These are phyloP conservation scores for Cutaneotrichosporon sp. DNA, from an alignment of 1,284 basidiomycete species.

Conservation along the genomic window DNA sequence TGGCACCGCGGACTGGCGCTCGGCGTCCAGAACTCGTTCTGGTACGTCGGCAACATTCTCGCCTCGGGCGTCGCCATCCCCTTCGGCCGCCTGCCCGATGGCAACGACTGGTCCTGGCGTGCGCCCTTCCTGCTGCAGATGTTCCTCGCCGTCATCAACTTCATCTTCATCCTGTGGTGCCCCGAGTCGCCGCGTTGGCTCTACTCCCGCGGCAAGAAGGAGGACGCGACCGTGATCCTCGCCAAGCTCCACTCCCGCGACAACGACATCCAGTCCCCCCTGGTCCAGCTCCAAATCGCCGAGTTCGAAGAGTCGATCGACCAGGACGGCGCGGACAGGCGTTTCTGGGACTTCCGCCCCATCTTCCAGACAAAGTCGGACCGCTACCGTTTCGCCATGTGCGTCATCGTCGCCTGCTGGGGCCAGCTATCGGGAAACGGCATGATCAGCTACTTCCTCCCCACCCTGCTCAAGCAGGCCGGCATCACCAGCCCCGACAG, in stretches of 20 bases:
- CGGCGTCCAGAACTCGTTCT: slow-evolving; percentile 52
- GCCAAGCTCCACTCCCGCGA: slow-evolving; percentile 52
- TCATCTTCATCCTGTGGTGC: slow-evolving; percentile 49
- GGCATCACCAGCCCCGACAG: slow-evolving; percentile 26
- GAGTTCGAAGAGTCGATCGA: slow-evolving; percentile 56
- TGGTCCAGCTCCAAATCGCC: slow-evolving; percentile 55
- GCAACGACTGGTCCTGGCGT: slow-evolving; percentile 52
- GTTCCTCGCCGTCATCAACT: slow-evolving; percentile 53
- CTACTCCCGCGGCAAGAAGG: slow-evolving; percentile 21
- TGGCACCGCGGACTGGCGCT: slow-evolving; percentile 55
- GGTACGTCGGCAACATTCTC: slow-evolving; percentile 57
- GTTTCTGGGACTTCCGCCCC: slow-evolving; percentile 57
- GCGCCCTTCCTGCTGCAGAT: slow-evolving; percentile 54
- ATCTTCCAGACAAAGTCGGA: slow-evolving; percentile 53
- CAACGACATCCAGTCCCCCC: slow-evolving; percentile 53
- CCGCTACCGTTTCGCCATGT: slow-evolving; percentile 54
- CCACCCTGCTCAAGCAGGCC: slow-evolving; percentile 25
- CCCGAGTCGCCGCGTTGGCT: slow-evolving; percentile 53
- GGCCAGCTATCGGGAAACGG: slow-evolving; percentile 34
- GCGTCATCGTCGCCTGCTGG: slow-evolving; percentile 47
- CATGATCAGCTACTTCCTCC: slow-evolving; percentile 47
- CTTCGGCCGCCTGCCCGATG: slow-evolving; percentile 50
- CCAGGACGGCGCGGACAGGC: slow-evolving; percentile 29
- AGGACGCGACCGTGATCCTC: slow-evolving; percentile 19
- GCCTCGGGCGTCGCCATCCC: slow-evolving; percentile 56